phyloP scores from a whole-genome alignment of 495 filamentous ascomycete genomes.

The Platismatia glauca region DNA sequence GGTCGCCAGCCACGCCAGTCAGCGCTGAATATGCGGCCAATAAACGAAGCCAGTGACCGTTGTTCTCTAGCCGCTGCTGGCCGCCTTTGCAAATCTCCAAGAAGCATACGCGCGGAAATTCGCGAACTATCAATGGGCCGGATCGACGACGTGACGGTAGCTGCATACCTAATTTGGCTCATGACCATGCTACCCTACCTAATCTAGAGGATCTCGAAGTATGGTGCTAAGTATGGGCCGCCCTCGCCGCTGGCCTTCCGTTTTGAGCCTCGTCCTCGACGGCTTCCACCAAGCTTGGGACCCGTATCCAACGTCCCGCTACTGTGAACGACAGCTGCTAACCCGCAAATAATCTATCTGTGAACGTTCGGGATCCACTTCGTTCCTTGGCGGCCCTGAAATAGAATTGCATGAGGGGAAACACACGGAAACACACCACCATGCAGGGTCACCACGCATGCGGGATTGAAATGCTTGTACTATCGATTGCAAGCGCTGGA shows the following conservation, averaged over 20 bases:
- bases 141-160: constrained; percentile 10
- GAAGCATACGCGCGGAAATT: constrained; percentile 9
- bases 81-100: neutral
- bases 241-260: neutral
- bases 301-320: neutral
- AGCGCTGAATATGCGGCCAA: constrained; percentile 7
- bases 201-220: neutral
- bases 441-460: neutral
- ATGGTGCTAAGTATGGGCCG: neutral
- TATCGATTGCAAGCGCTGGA: constrained; percentile 7
- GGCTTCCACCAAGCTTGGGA: neutral
- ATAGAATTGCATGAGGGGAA: constrained; percentile 6
- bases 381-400: neutral
- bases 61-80: constrained; percentile 4
- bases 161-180: neutral
- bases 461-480: neutral
- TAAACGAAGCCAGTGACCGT: constrained; percentile 10
- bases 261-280: neutral
- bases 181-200: neutral
- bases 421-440: neutral
- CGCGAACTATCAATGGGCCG: constrained; percentile 10
- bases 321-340: neutral
- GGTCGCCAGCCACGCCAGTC: too few species aligned
- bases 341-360: neutral
- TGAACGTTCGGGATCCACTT: neutral